Evolutionary conservation across 176 grass and related monocot genomes (phyloP).

Genomic region (Carex cristatella): DNA sequence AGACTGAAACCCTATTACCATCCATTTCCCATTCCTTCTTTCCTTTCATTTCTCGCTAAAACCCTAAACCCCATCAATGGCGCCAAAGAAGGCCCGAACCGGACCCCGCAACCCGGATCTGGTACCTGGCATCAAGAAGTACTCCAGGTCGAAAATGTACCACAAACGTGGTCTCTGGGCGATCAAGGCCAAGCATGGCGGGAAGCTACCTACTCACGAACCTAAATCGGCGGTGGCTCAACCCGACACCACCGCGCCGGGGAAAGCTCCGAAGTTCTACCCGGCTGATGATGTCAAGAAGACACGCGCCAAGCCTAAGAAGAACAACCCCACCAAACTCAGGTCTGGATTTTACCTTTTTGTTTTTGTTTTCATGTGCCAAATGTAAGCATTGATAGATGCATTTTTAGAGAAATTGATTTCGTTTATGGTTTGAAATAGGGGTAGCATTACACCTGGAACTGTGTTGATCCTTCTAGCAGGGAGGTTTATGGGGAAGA

Average conservation of each 20-base stretch:
- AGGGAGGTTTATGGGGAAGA: slow-evolving; percentile 94
- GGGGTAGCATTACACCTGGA: slow-evolving; percentile 65
- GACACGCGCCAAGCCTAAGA: slow-evolving; percentile 53
- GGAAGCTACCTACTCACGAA: slow-evolving; percentile 53
- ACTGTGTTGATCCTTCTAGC: slow-evolving; percentile 87
- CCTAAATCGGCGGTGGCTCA: not conserved
- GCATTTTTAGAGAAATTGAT: not conserved
- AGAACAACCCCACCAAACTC: slow-evolving; percentile 76
- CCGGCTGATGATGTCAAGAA: slow-evolving; percentile 81
- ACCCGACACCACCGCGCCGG: not conserved
- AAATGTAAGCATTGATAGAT: not conserved
- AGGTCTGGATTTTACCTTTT: slow-evolving; percentile 33
- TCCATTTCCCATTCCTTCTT: not conserved
- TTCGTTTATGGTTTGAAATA: slow-evolving; percentile 9
- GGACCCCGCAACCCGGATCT: slow-evolving; percentile 49
- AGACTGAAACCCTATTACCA: not conserved
- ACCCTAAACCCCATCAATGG: not conserved
- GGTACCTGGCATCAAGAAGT: slow-evolving; percentile 56
- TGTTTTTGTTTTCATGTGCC: not conserved
- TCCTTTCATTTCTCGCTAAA: slow-evolving; percentile 22
- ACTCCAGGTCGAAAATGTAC: slow-evolving; percentile 66
- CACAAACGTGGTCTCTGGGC: slow-evolving; percentile 92
- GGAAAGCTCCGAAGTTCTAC: slow-evolving; percentile 62
- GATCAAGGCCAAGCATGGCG: slow-evolving; percentile 89
- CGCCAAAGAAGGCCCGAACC: slow-evolving; percentile 34